phyloP scores from a whole-genome alignment of 257 asterid species.

The Rubia yunnanensis region DNA sequence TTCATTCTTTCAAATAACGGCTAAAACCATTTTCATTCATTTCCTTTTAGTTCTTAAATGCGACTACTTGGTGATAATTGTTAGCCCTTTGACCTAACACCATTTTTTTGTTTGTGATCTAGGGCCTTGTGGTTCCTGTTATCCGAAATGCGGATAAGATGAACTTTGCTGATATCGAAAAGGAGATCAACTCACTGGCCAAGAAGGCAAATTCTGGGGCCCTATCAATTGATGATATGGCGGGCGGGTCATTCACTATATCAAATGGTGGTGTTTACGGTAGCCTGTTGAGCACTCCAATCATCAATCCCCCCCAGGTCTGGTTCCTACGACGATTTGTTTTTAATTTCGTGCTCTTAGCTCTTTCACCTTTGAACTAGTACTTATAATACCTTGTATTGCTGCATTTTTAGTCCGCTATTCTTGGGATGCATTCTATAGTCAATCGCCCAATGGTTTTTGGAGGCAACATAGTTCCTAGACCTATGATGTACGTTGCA shows the following conservation, averaged over 20 bases:
- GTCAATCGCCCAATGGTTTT: slow-evolving; percentile 96
- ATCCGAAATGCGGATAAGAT: slow-evolving; percentile 75
- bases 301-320: slow-evolving; percentile 99
- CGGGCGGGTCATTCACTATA: slow-evolving; percentile 92
- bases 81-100: neutral
- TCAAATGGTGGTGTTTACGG: slow-evolving; percentile 99
- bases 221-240: slow-evolving; percentile 97
- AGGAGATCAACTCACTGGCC: slow-evolving; percentile 76
- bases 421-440: slow-evolving; percentile 94
- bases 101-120: slow-evolving; percentile 16
- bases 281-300: slow-evolving; percentile 94
- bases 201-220: slow-evolving; percentile 88
- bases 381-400: neutral
- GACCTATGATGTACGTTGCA: slow-evolving; percentile 99
- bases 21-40: neutral
- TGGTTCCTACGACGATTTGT: slow-evolving; percentile 3
- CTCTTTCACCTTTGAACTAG: neutral
- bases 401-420: slow-evolving; percentile 64
- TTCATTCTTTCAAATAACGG: no score
- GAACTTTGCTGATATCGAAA: slow-evolving; percentile 97
- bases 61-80: neutral
- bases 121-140: slow-evolving; percentile 99
- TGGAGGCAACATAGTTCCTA: slow-evolving; percentile 69
- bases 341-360: neutral
- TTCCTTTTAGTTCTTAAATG: neutral